These are phyloP conservation scores for Syncephalis fuscata DNA, from an alignment of 371 early-diverging fungal genomes.

Conservation along the genomic window DNA sequence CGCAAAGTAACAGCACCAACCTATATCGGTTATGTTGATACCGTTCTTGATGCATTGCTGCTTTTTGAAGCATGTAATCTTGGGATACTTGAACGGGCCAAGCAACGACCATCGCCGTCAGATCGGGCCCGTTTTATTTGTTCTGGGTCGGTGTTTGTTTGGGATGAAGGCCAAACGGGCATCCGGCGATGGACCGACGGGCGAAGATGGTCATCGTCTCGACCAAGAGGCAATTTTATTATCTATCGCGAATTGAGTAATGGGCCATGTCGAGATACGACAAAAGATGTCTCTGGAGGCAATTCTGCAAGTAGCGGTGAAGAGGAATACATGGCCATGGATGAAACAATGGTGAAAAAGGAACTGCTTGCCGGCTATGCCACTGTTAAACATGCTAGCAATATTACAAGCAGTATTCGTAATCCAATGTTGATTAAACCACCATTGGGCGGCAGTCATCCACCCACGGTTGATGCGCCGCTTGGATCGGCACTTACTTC, in stretches of 20 bases:
- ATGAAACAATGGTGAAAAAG: too few species aligned
- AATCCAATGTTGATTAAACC: too few species aligned
- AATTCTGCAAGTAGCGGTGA: too few species aligned
- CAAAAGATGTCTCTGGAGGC: too few species aligned
- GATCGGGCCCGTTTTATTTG: conserved; percentile 52
- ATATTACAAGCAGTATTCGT: too few species aligned
- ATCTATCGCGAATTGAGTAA: conserved; percentile 53
- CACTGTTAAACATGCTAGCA: too few species aligned
- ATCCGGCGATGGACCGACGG: conserved; percentile 90
- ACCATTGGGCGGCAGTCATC: too few species aligned
- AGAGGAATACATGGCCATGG: too few species aligned
- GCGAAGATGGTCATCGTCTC: conserved; percentile 69
- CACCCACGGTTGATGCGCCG: too few species aligned
- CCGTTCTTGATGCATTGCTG: conserved; percentile 55
- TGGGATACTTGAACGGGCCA: conserved; percentile 38
- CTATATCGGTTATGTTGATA: conserved; percentile 49
- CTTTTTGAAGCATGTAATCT: conserved; percentile 61
- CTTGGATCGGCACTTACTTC: too few species aligned
- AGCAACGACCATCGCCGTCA: conserved; percentile 51
- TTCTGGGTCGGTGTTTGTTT: conserved; percentile 74
- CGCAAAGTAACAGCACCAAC: conserved; percentile 10
- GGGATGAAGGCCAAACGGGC: conserved; percentile 76
- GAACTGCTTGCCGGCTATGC: too few species aligned
- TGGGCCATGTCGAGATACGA: background rate
- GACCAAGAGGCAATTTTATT: conserved; percentile 62